phyloP scores from a whole-genome alignment of 2,329 filamentous ascomycete genomes.

The Trichophyton mentagrophytes region DNA sequence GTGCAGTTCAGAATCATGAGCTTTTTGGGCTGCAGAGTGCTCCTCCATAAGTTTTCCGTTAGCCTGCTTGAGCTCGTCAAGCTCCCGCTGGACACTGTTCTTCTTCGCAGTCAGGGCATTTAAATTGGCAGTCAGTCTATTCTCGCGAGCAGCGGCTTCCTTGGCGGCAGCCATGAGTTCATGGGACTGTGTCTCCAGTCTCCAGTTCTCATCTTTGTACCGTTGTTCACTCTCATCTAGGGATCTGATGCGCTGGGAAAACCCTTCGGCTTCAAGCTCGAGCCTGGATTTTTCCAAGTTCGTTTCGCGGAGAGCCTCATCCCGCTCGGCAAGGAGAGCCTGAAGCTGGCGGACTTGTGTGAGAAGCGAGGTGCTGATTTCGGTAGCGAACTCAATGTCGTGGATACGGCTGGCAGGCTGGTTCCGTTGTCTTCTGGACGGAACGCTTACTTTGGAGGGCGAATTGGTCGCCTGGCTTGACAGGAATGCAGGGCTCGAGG shows the following conservation, averaged over 20 bases:
- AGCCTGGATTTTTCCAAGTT: slow-evolving; percentile 64
- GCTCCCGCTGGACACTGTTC: slow-evolving; percentile 62
- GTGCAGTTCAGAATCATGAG: slow-evolving; percentile 79
- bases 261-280: slow-evolving; percentile 67
- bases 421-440: slow-evolving; percentile 78
- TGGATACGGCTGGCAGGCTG: slow-evolving; percentile 79
- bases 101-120: slow-evolving; percentile 62
- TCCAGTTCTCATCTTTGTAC: slow-evolving; percentile 99
- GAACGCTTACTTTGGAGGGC: slow-evolving; percentile 76
- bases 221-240: slow-evolving; percentile 89
- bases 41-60: slow-evolving; percentile 74
- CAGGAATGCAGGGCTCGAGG: slow-evolving; percentile 63
- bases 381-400: slow-evolving; percentile 95
- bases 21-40: slow-evolving; percentile 60
- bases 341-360: slow-evolving; percentile 90
- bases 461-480: slow-evolving; percentile 74
- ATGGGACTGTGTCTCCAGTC: slow-evolving; percentile 80
- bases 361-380: slow-evolving; percentile 89
- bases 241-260: slow-evolving; percentile 65
- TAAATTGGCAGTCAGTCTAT: slow-evolving; percentile 62
- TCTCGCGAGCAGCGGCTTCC: slow-evolving; percentile 69
- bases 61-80: slow-evolving; percentile 75
- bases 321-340: slow-evolving; percentile 68
- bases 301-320: slow-evolving; percentile 66
- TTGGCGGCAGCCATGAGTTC: slow-evolving; percentile 62